Evolutionary conservation across 345 rosid species (phyloP).

Genomic region (Triadica sebifera): DNA sequence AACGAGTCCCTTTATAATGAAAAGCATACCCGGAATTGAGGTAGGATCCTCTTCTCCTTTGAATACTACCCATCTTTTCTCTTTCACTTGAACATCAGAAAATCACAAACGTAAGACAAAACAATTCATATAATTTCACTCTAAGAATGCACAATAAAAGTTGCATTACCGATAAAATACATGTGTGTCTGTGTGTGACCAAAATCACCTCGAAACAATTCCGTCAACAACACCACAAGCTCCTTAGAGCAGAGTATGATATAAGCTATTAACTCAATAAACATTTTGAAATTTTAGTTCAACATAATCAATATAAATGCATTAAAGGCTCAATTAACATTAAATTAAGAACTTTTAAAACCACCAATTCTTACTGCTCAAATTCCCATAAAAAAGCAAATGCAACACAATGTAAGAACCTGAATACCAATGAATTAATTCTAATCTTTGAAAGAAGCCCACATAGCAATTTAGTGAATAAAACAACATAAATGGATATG

Average conservation of each 20-base stretch:
- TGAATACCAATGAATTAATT: not conserved
- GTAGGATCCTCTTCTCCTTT: conserved; percentile 89
- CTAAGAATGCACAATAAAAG: not conserved
- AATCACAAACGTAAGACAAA: conserved; percentile 16
- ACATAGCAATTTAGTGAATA: not conserved
- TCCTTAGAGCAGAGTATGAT: not conserved
- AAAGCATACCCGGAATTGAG: conserved; percentile 62
- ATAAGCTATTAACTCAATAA: too few relatives aligned
- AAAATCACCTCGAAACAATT: not conserved
- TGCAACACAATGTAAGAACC: not conserved
- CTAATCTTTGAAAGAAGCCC: not conserved
- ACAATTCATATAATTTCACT: not conserved
- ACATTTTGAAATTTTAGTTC: not conserved
- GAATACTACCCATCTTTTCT: conserved; percentile 90
- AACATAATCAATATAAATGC: not conserved
- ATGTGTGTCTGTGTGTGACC: not conserved
- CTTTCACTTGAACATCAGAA: conserved; percentile 62
- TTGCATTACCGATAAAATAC: not conserved
- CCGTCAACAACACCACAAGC: not conserved
- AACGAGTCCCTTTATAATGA: not conserved
- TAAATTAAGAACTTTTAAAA: not conserved
- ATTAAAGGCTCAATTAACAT: not conserved
- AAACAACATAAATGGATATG: not conserved
- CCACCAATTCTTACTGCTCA: not conserved
- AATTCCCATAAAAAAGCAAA: not conserved